Conservation (phyloP, 352 stramenopile genomes). For the Phytophthora megakarya region DNA sequence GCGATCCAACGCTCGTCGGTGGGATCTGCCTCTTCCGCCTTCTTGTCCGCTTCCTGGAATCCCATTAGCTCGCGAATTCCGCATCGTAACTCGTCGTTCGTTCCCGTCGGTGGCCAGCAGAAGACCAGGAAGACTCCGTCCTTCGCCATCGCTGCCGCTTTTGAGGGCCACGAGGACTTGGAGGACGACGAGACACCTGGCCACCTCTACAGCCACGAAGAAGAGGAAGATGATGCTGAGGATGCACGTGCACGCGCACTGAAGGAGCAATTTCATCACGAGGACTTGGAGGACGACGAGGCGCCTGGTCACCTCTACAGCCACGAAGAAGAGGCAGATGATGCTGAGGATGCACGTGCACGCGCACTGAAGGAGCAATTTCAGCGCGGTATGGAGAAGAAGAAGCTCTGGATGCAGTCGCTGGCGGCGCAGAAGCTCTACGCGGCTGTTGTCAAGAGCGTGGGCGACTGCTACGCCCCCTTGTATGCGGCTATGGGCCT, state of each 20-base stretch:
- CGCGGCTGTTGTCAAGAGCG: slow-evolving; percentile 47
- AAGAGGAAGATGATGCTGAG: slow-evolving; percentile 14
- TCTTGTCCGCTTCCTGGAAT: background rate
- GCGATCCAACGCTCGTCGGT: slow-evolving; percentile 15
- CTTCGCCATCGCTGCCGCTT: slow-evolving; percentile 59
- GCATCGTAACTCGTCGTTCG: slow-evolving; percentile 26
- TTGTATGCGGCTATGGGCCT: slow-evolving; percentile 46
- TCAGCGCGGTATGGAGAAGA: slow-evolving; percentile 62
- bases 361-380: slow-evolving; percentile 49
- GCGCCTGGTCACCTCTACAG: slow-evolving; percentile 25
- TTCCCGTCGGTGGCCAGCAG: background rate
- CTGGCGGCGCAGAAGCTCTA: slow-evolving; percentile 46
- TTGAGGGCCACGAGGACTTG: slow-evolving; percentile 56
- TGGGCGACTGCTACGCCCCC: slow-evolving; percentile 68
- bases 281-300: slow-evolving; percentile 45
- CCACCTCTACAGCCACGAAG: slow-evolving; percentile 30
- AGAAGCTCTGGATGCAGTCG: slow-evolving; percentile 65
- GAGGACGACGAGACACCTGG: slow-evolving; percentile 31
- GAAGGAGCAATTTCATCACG: too few relatives aligned
- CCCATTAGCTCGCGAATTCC: background rate
- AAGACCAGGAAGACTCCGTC: slow-evolving; percentile 40
- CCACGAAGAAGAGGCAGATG: slow-evolving; percentile 19
- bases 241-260: slow-evolving; percentile 34
- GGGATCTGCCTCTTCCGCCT: background rate
- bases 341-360: slow-evolving; percentile 25